Base-by-base conservation (phyloP, 202 grass and related monocot genomes). In the Musa balbisiana region DNA sequence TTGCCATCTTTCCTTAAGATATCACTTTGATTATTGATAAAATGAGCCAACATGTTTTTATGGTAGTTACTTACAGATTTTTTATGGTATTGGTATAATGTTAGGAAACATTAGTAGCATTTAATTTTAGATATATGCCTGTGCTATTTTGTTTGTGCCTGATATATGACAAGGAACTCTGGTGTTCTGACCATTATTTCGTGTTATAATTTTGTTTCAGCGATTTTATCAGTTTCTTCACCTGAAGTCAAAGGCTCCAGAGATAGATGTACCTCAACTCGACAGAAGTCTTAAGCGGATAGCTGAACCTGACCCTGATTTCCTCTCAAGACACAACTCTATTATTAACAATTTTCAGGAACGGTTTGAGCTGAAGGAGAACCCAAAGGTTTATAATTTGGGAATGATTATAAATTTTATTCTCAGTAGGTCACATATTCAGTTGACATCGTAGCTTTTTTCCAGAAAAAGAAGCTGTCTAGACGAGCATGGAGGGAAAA, bases 171-270 rank as follows among this genome's bases (percentile, higher is more conserved):
- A 14, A 10, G 50, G 25, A 22, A 53, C 25, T 10, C 51, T 13
- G 15, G 15, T n/a, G 20, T 64, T 22, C 26, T 23, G 10, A 65
- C 13, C 62, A 66, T 24, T 21, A 33, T 64, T 72, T 50, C 16
- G 11, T 78, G 62, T 54, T 79, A 14, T 53, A 3, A 52, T 43
- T 43, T 51, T 68, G 63, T 59, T 84, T 52, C 80, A 98, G 94
- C 81, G 91, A 65, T 98, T 88, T 83, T 98, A 93, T 85, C 90
- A 22, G 59, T 93, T 80, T 81, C 88, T 98, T 77, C 80, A 93
- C 64, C 83, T 93, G 73, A 93, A 93, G 85, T 85, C 88, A 79
- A 93, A 98, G 63, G 53, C 93, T 54, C 88, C 90, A 66, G 90
- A 93, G 79, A 81, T 84, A 76, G 86, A 86, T 83, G 84, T 93